A percentile compares a stretch with the other conserved stretches of the same genome.
These are phyloP conservation scores for Westerdykella sp. DNA, from an alignment of 2,329 filamentous ascomycete genomes.

Conservation along the genomic window DNA sequence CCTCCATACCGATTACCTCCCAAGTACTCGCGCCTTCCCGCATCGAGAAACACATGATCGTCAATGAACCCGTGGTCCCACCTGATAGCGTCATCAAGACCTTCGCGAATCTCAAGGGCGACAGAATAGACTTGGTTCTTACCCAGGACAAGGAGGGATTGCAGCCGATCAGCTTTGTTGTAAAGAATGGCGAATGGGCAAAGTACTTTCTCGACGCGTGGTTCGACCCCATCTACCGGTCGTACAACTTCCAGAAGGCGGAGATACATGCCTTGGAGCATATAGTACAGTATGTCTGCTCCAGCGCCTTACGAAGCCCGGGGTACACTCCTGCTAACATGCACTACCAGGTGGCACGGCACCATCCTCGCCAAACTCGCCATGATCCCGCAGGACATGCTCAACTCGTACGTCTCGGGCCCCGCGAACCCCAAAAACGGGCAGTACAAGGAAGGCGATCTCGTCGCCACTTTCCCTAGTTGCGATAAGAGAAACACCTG, in stretches of 20 bases:
- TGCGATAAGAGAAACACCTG: slow-evolving; percentile 63
- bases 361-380: slow-evolving; percentile 87
- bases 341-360: slow-evolving; percentile 77
- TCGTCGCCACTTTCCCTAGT: slow-evolving; percentile 70
- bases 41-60: slow-evolving; percentile 75
- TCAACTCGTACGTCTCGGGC: slow-evolving; percentile 68
- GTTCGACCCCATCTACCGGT: slow-evolving; percentile 91
- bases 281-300: slow-evolving; percentile 43
- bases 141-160: slow-evolving; percentile 81
- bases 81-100: slow-evolving; percentile 97
- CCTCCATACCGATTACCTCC: slow-evolving; percentile 60
- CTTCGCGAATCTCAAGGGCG: slow-evolving; percentile 70
- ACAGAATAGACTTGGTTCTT: slow-evolving; percentile 73
- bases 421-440: slow-evolving; percentile 38
- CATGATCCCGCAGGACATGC: slow-evolving; percentile 73
- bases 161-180: slow-evolving; percentile 67
- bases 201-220: slow-evolving; percentile 90
- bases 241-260: slow-evolving; percentile 93
- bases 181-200: slow-evolving; percentile 82
- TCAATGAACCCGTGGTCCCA: slow-evolving; percentile 79
- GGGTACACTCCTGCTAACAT: neutral
- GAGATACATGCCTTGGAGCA: slow-evolving; percentile 80
- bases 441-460: slow-evolving; percentile 74
- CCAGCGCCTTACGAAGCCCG: neutral
- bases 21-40: slow-evolving; percentile 61